Conservation (phyloP, 169 alveolate genomes). For the Cryptosporidium xiaoi region DNA sequence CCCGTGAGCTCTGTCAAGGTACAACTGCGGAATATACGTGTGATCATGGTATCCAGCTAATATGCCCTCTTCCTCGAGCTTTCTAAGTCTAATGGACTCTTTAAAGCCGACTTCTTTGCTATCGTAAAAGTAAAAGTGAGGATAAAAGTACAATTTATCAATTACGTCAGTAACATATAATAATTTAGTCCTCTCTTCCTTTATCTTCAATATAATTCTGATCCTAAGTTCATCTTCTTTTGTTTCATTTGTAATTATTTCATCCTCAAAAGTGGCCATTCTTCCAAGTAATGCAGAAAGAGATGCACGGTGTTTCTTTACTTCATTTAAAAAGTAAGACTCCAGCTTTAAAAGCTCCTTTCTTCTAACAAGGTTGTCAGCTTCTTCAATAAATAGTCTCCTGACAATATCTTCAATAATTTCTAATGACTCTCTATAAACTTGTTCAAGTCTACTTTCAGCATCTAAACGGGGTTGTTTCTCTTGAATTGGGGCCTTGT, state of each 20-base stretch:
- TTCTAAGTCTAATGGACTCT: neutral
- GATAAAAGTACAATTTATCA: slow-evolving; percentile 44
- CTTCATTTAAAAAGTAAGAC: slow-evolving; percentile 8
- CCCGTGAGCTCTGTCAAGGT: neutral
- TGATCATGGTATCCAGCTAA: neutral
- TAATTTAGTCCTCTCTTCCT: slow-evolving; percentile 42
- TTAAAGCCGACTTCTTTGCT: slow-evolving; percentile 10
- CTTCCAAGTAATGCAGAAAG: slow-evolving; percentile 10
- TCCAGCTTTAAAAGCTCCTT: slow-evolving; percentile 24
- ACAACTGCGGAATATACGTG: slow-evolving; percentile 26
- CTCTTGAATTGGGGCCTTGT: no score
- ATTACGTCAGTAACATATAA: slow-evolving; percentile 29
- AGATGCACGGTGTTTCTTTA: slow-evolving; percentile 22
- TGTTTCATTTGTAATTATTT: neutral
- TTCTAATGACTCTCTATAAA: slow-evolving; percentile 17
- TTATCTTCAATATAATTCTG: slow-evolving; percentile 29
- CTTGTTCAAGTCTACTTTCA: slow-evolving; percentile 9
- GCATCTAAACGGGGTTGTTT: neutral
- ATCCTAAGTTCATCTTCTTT: slow-evolving; percentile 13
- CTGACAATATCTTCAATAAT: slow-evolving; percentile 42
- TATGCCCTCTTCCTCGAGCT: no score
- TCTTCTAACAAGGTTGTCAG: slow-evolving; percentile 5
- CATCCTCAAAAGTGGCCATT: slow-evolving; percentile 27
- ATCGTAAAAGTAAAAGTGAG: slow-evolving; percentile 7
- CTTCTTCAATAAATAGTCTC: neutral